These are phyloP conservation scores for Pythium sukuiense DNA, from an alignment of 352 stramenopile species.

Conservation along the genomic window DNA sequence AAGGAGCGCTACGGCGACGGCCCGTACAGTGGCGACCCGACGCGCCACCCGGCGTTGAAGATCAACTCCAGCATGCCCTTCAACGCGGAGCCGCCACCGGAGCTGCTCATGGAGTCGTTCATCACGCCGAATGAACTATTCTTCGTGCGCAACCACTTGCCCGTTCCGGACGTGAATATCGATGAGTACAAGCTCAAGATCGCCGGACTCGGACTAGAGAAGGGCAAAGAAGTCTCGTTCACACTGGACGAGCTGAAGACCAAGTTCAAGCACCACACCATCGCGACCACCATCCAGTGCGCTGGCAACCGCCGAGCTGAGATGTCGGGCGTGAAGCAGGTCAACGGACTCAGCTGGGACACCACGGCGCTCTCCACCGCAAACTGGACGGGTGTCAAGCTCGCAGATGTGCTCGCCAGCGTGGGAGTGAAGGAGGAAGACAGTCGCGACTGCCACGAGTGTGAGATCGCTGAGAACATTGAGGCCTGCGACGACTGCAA, in stretches of 20 bases:
- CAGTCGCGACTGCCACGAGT: conserved; percentile 51
- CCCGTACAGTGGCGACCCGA: conserved; percentile 93
- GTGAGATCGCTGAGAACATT: conserved; percentile 52
- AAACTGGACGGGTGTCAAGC: conserved; percentile 93
- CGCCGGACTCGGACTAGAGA: conserved; percentile 53
- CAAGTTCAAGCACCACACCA: conserved; percentile 90
- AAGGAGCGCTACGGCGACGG: conserved; percentile 88
- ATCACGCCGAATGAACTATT: conserved; percentile 96
- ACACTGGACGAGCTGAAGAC: conserved; percentile 90
- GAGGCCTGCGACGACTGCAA: conserved; percentile 58
- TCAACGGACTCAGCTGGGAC: conserved; percentile 86
- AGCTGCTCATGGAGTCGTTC: conserved; percentile 93
- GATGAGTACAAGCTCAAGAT: conserved; percentile 72
- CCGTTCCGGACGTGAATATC: conserved; percentile 89
- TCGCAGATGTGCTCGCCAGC: conserved; percentile 92
- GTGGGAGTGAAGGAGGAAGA: conserved; percentile 84
- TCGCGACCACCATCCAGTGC: conserved; percentile 96
- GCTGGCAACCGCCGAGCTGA: conserved; percentile 94
- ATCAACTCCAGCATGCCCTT: conserved; percentile 94
- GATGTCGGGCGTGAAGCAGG: conserved; percentile 92
- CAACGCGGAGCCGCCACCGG: conserved; percentile 92
- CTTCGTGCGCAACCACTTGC: conserved; percentile 98
- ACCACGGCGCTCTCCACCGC: conserved; percentile 92
- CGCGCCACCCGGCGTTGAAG: conserved; percentile 82
- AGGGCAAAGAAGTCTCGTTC: conserved; percentile 44